Percentiles rank a stretch among this genome's conserved stretches.
These are phyloP conservation scores for Metschnikowia gelsemii DNA, from an alignment of 805 yeast species.

Conservation along the genomic window DNA sequence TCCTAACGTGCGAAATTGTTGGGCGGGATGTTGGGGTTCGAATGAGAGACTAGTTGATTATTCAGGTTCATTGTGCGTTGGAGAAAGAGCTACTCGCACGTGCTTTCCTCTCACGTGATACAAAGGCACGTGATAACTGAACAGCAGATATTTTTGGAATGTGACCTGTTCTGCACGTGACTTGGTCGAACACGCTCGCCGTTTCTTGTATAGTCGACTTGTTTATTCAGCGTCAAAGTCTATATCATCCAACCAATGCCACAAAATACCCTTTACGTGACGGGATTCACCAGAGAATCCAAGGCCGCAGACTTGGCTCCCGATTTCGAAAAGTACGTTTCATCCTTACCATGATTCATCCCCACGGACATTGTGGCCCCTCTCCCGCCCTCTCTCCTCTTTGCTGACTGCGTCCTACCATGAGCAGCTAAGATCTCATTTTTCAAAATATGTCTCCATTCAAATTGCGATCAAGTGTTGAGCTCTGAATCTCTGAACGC, in stretches of 20 bases:
- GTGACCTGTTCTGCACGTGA: not conserved
- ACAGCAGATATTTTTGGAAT: too few relatives aligned
- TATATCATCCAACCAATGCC: slow-evolving; percentile 30
- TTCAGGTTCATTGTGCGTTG: too few relatives aligned
- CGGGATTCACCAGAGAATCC: slow-evolving; percentile 55
- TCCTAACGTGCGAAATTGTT: slow-evolving; percentile 5
- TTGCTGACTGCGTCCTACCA: not conserved
- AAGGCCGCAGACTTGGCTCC: slow-evolving; percentile 59
- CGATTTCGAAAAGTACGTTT: slow-evolving; percentile 58
- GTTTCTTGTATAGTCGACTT: not conserved
- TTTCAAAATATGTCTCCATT: not conserved
- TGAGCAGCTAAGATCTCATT: not conserved
- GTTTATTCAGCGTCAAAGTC: not conserved
- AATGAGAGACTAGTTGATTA: not conserved
- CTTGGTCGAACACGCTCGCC: not conserved
- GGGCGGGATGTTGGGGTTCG: slow-evolving; percentile 9
- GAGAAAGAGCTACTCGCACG: too few relatives aligned
- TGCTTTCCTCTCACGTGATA: not conserved
- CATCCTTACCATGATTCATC: slow-evolving; percentile 6
- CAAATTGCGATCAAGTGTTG: not conserved
- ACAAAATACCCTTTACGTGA: slow-evolving; percentile 51
- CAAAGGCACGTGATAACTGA: not conserved
- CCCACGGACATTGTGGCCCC: slow-evolving; percentile 10
- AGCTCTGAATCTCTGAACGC: too few relatives aligned
- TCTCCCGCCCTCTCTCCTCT: slow-evolving; percentile 8